These are phyloP conservation scores for Thelonectria olida DNA, from an alignment of 2,329 filamentous ascomycete species.

Conservation along the genomic window DNA sequence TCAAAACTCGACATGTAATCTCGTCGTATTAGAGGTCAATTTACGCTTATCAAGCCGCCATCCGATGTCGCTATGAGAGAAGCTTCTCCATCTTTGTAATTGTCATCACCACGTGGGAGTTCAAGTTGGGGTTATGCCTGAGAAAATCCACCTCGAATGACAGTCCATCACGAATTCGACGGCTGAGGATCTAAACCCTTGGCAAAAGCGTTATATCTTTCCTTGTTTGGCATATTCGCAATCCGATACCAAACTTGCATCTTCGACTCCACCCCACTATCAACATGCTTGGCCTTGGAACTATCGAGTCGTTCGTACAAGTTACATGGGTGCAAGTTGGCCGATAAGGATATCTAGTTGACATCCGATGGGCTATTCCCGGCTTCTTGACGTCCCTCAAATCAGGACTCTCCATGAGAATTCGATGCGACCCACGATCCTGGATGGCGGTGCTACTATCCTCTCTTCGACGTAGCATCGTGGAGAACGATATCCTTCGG, in stretches of 20 bases:
- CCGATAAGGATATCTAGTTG: neutral
- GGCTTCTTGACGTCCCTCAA: too few relatives aligned
- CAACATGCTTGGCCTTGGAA: neutral
- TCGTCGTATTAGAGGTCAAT: neutral
- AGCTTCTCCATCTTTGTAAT: neutral
- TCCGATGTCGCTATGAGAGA: neutral
- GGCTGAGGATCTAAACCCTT: neutral
- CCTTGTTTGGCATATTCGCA: slow-evolving; percentile 17
- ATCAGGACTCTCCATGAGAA: neutral
- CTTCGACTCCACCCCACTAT: neutral
- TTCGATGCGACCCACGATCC: neutral
- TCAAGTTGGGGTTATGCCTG: neutral
- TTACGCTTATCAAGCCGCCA: neutral
- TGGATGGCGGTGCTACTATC: neutral
- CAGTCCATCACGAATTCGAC: neutral
- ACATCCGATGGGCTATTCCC: too few relatives aligned
- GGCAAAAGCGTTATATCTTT: neutral
- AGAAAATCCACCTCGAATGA: neutral
- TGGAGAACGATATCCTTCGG: neutral
- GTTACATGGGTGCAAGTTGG: neutral
- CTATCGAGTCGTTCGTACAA: neutral
- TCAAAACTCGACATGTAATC: too few relatives aligned
- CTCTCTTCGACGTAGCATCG: neutral
- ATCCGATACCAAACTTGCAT: slow-evolving; percentile 14
- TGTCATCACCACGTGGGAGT: neutral